phyloP scores from a whole-genome alignment of 495 filamentous ascomycete species.

The Penicillium nucicola region DNA sequence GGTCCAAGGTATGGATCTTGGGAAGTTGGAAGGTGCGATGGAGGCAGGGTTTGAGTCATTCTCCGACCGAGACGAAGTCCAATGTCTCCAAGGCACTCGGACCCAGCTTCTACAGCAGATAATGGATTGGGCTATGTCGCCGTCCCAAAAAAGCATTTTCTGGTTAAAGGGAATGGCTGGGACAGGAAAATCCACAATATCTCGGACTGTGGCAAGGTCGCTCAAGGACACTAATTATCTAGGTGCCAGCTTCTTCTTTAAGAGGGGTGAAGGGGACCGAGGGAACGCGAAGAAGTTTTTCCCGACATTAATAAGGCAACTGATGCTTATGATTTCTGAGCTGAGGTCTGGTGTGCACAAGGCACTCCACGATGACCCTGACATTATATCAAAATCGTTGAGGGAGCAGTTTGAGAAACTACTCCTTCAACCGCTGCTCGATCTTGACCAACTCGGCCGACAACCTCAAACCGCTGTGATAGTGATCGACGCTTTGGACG shows the following conservation, averaged over 20 bases:
- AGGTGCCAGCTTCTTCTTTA: conserved; percentile 50
- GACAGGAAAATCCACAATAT: conserved; percentile 41
- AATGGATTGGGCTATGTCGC: no score
- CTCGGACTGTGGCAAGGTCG: conserved; percentile 20
- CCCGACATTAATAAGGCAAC: conserved; percentile 41
- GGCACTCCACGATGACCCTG: conserved; percentile 31
- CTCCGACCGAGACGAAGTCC: conserved; percentile 18
- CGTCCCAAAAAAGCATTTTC: no score
- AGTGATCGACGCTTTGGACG: conserved; percentile 52
- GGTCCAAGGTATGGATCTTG: conserved; percentile 8
- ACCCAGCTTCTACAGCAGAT: no score
- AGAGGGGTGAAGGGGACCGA: conserved; percentile 39
- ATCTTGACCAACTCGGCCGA: not conserved
- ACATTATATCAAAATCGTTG: conserved; percentile 33
- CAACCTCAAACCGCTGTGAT: conserved; percentile 21
- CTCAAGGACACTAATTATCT: conserved; percentile 9
- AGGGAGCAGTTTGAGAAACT: conserved; percentile 48
- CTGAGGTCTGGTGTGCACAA: no score
- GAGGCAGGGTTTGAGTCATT: conserved; percentile 26
- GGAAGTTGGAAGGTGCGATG: conserved; percentile 8
- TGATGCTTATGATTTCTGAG: no score
- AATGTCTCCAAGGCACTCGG: no score
- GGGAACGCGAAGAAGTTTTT: conserved; percentile 37
- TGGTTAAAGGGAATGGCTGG: conserved; percentile 35
- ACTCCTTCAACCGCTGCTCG: conserved; percentile 41